Conservation (phyloP, 208 protist genomes). For the Porcisia hertigi region DNA sequence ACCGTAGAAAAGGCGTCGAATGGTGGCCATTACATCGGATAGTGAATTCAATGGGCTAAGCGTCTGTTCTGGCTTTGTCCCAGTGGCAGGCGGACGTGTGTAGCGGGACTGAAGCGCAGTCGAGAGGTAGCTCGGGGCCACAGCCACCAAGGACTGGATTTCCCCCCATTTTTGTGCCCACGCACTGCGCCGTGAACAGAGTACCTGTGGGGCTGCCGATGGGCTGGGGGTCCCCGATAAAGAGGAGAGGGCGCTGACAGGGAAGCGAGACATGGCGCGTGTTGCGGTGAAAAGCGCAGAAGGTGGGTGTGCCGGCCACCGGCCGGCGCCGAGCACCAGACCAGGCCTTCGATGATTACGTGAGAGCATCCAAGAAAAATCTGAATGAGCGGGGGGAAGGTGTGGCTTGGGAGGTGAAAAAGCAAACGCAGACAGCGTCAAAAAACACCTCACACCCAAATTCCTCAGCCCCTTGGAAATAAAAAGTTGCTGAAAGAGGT, state of each 20-base stretch:
- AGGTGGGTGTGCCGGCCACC: not conserved
- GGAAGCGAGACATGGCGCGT: conserved; percentile 16
- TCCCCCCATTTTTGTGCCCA: conserved; percentile 12
- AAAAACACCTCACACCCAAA: not conserved
- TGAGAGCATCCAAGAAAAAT: conserved; percentile 12
- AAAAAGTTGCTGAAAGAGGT: not conserved
- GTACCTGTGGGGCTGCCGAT: not conserved
- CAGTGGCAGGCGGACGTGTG: not conserved
- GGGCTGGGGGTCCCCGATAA: not conserved
- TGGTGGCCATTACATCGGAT: conserved; percentile 2
- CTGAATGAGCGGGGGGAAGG: not conserved
- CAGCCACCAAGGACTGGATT: conserved; percentile 8
- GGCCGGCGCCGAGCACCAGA: not conserved
- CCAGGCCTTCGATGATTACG: not conserved
- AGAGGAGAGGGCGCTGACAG: not conserved
- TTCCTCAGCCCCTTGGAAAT: not conserved
- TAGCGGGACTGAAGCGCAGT: conserved; percentile 16
- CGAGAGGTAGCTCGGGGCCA: conserved; percentile 10
- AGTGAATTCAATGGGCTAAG: not conserved
- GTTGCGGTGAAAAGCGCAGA: not conserved
- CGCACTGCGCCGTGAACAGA: not conserved
- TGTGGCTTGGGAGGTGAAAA: not conserved
- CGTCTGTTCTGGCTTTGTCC: not conserved
- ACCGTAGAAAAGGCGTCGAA: conserved; percentile 2
- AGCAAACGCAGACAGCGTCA: not conserved